These are phyloP conservation scores for Basipetospora chlamydospora DNA, from an alignment of 2,329 filamentous ascomycete species.

Conservation along the genomic window DNA sequence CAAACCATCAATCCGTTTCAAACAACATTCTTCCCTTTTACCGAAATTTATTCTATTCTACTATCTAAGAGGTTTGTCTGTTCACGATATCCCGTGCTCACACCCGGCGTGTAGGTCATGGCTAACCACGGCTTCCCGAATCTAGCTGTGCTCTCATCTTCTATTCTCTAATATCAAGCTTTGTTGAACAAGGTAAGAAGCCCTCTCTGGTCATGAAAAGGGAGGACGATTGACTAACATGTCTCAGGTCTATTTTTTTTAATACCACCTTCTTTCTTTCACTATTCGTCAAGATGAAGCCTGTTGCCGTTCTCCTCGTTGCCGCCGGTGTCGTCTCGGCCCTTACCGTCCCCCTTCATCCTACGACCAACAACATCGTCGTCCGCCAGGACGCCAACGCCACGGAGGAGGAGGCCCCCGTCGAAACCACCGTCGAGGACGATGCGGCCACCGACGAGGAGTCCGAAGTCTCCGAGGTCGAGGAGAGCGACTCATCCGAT, in stretches of 20 bases:
- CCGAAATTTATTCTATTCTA: background rate
- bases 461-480: background rate
- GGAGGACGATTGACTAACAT: background rate
- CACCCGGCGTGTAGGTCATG: background rate
- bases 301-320: conserved; percentile 10
- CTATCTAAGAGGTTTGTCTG: conserved; percentile 1
- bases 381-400: conserved; percentile 4
- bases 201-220: background rate
- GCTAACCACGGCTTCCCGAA: background rate
- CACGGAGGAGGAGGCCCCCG: background rate
- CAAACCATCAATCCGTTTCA: no score
- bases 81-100: no score
- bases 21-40: conserved; percentile 1
- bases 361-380: background rate
- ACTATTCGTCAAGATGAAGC: conserved; percentile 5
- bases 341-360: conserved; percentile 8
- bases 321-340: conserved; percentile 12
- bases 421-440: background rate
- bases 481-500: conserved; percentile 4
- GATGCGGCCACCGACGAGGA: background rate
- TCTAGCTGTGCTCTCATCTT: conserved; percentile 2
- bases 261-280: no score
- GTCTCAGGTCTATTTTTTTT: background rate
- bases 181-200: conserved; percentile 4
- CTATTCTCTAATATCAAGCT: background rate